These are phyloP conservation scores for Tolypocladium amazonense DNA, from an alignment of 2,329 filamentous ascomycete species.

Conservation along the genomic window DNA sequence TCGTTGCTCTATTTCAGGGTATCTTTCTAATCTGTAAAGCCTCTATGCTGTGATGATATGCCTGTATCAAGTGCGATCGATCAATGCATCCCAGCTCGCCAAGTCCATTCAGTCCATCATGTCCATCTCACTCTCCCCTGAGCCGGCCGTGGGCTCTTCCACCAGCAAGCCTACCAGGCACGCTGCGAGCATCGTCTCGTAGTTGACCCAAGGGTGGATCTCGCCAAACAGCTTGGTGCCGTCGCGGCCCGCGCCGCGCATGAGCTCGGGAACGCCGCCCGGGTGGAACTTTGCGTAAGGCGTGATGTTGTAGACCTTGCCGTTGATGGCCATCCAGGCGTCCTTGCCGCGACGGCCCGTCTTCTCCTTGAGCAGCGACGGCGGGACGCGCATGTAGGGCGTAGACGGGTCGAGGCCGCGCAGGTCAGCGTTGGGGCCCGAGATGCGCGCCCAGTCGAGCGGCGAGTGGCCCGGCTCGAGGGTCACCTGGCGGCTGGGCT, in stretches of 20 bases:
- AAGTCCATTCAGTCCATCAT: constrained; percentile 42
- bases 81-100: neutral
- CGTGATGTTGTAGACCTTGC: constrained; percentile 87
- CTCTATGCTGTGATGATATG: neutral
- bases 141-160: constrained; percentile 35
- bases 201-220: constrained; percentile 63
- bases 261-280: constrained; percentile 66
- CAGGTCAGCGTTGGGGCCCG: constrained; percentile 52
- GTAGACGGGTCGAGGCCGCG: constrained; percentile 45
- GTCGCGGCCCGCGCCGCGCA: constrained; percentile 51
- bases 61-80: neutral
- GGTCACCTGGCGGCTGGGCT: constrained; percentile 59
- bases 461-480: constrained; percentile 88
- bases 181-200: constrained; percentile 55
- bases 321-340: constrained; percentile 83
- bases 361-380: constrained; percentile 64
- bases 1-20: neutral
- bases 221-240: constrained; percentile 54
- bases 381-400: constrained; percentile 64
- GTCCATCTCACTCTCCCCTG: constrained; percentile 37
- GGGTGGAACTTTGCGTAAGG: constrained; percentile 88
- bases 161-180: constrained; percentile 56
- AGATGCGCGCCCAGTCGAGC: constrained; percentile 86
- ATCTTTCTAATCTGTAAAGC: neutral
- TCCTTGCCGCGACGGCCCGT: constrained; percentile 77